phyloP scores from a whole-genome alignment of 805 yeast species.

The Ogataea pini region DNA sequence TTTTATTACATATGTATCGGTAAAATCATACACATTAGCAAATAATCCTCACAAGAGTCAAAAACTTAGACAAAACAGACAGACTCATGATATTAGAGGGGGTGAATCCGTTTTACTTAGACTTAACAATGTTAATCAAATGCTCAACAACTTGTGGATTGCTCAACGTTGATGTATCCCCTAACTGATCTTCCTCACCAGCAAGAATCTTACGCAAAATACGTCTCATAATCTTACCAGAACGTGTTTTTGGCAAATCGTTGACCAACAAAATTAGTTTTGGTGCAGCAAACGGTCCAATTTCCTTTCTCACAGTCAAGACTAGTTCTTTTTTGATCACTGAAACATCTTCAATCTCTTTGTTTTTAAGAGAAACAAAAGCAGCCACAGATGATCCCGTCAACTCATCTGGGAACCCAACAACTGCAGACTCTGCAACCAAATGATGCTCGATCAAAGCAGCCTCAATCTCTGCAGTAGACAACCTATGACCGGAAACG shows the following conservation, averaged over 20 bases:
- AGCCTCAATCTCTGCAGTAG: conserved; percentile 89
- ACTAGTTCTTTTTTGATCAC: conserved; percentile 63
- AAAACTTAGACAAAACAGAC: neutral
- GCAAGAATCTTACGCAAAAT: conserved; percentile 75
- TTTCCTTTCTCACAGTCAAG: conserved; percentile 71
- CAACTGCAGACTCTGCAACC: conserved; percentile 81
- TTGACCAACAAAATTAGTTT: conserved; percentile 69
- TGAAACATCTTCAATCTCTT: conserved; percentile 45
- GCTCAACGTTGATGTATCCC: conserved; percentile 75
- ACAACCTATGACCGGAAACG: conserved; percentile 82
- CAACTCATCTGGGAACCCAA: conserved; percentile 78
- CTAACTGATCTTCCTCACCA: conserved; percentile 76
- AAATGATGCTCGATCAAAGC: conserved; percentile 70
- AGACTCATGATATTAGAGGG: too few species aligned
- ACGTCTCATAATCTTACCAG: conserved; percentile 87
- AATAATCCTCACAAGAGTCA: neutral
- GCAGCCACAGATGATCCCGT: conserved; percentile 89
- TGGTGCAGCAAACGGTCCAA: conserved; percentile 88
- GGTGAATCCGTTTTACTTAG: conserved; percentile 6
- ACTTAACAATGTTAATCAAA: conserved; percentile 53
- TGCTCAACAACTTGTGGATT: conserved; percentile 74
- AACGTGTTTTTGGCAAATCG: conserved; percentile 83
- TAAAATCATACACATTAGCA: neutral
- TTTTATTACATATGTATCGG: neutral
- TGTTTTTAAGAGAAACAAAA: conserved; percentile 70